Evolutionary conservation across 2,329 filamentous ascomycete species (phyloP), one percentile per base, ranked within the genome.

Genomic region (Claviceps citrina): DNA sequence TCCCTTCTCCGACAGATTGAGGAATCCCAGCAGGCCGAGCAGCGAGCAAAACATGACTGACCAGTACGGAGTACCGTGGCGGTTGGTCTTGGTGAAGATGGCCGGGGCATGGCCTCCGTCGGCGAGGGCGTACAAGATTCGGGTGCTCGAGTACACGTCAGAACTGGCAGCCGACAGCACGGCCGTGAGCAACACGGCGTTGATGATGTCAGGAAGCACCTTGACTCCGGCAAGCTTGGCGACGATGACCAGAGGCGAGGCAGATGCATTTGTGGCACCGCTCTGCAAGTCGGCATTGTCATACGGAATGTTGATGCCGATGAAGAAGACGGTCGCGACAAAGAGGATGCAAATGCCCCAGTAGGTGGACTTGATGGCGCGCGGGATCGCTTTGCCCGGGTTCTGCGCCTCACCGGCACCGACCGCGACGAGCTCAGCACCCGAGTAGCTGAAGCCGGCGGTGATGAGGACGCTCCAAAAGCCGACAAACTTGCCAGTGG

Each of bases 121-220:
- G 26, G 78, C 76, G 10, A 84, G 66, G 8, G 73, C 76, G 46
- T 83, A 67, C 27, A 84, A 65, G 31, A 81, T 77, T 19, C 80
- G 76, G 42, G 73, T 78, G 43, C 75, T 76, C 31, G 78, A 81
- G 62, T 83, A 84, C 43, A 86, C 70, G 60, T 83, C 83, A 12
- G 80, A 81, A 60, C 82, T 84, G 44, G 80, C 83, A 5, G 83
- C 82, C 0, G 81, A 84, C 49, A 85, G 74, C 7, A 86, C 83
- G 3, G 81, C 82, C 0, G 81, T 84, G 18, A 89, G 66, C 8
- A 89, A 72, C 7, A 85, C 76, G 13, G 76, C 81, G 57, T 89
- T 89, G 66, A 89, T 77, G 53, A 87, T 77, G 49, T 73, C 64
- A 5, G 76, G 71, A 4, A 84, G 70, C 3, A 73, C 69, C 7